Base-by-base conservation (phyloP, 2,329 filamentous ascomycete genomes). In the Aureobasidium sp. region DNA sequence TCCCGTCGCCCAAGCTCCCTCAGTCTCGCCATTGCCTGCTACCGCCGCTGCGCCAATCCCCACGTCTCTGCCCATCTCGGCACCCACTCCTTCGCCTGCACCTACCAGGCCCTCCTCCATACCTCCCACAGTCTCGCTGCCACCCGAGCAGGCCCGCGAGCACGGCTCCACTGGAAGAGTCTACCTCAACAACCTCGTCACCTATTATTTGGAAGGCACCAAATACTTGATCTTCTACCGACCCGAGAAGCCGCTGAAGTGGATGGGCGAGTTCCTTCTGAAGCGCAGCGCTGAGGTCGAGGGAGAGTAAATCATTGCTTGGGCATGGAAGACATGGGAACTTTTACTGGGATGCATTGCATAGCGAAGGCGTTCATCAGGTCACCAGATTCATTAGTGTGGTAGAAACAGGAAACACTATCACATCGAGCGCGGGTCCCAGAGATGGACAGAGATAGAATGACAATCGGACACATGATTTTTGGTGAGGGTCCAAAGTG, bases 121-220 rank as follows among this genome's bases (percentile, higher is more conserved):
- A 31, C 68, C 67, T 27, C 61, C 70, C 5, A 52, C 69, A 19
- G 29, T 61, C 12, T 42, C 52, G 14, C 67, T 68, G 2, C 66
- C 68, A 6, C 73, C 73, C 0, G 70, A 72, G 14, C 71, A 72
- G 62, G 70, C 78, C 22, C 75, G 75, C 42, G 72, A 77, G 22
- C 78, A 81, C 64, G 79, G 79, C 7, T 75, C 75, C 27, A 75
- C 78, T 1, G 79, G 78, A 29, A 69, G 79, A 12, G 74, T 79
- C 50, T 81, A 79, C 66, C 66, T 81, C 65, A 81, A 81, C 64
- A 71, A 75, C 67, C 71, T 79, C 66, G 72, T 81, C 37, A 81
- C 78, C 60, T 74, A 80, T 69, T 66, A 81, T 68, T 69, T 81
- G 45, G 79, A 81, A 68, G 79, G 76, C 6, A 80, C 81, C 78